Percentiles rank a stretch among this genome's conserved stretches.
phyloP scores from a whole-genome alignment of 768 basidiomycete genomes.

The Rhizopogon roseolus region DNA sequence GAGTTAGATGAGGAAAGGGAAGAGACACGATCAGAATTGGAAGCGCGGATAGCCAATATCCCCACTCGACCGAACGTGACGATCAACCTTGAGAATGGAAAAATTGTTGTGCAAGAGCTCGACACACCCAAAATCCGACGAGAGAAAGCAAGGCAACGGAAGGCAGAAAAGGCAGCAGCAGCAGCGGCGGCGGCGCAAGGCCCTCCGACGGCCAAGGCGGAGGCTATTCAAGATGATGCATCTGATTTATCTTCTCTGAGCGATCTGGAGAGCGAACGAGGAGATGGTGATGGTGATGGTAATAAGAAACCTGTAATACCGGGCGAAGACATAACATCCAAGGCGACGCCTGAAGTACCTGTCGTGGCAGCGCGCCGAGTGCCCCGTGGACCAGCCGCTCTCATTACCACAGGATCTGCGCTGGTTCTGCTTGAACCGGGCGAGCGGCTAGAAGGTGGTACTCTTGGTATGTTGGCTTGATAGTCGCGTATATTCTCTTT shows the following conservation, averaged over 20 bases:
- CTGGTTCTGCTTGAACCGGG: slow-evolving; percentile 29
- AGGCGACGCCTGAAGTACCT: slow-evolving; percentile 4
- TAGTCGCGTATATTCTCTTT: neutral
- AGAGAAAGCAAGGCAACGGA: slow-evolving; percentile 47
- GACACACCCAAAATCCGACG: slow-evolving; percentile 68
- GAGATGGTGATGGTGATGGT: slow-evolving; percentile 6
- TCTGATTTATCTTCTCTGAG: slow-evolving; percentile 45
- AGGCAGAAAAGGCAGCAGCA: slow-evolving; percentile 28
- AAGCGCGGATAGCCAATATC: slow-evolving; percentile 22
- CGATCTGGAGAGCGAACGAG: slow-evolving; percentile 32
- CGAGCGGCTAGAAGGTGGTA: slow-evolving; percentile 46
- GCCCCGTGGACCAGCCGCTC: slow-evolving; percentile 6
- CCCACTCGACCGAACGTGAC: slow-evolving; percentile 26
- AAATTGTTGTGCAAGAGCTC: slow-evolving; percentile 63
- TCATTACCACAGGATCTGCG: slow-evolving; percentile 22
- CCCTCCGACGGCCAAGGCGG: neutral
- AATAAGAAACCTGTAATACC: slow-evolving; percentile 5
- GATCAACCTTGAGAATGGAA: slow-evolving; percentile 35
- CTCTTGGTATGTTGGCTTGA: slow-evolving; percentile 47
- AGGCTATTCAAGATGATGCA: slow-evolving; percentile 20
- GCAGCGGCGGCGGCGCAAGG: slow-evolving; percentile 3
- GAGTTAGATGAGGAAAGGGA: neutral
- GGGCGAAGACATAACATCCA: slow-evolving; percentile 2
- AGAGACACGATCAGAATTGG: slow-evolving; percentile 13
- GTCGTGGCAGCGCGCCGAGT: slow-evolving; percentile 1